Base-by-base conservation (phyloP, 2,329 filamentous ascomycete genomes). In the Aspergillus luchuensis region DNA sequence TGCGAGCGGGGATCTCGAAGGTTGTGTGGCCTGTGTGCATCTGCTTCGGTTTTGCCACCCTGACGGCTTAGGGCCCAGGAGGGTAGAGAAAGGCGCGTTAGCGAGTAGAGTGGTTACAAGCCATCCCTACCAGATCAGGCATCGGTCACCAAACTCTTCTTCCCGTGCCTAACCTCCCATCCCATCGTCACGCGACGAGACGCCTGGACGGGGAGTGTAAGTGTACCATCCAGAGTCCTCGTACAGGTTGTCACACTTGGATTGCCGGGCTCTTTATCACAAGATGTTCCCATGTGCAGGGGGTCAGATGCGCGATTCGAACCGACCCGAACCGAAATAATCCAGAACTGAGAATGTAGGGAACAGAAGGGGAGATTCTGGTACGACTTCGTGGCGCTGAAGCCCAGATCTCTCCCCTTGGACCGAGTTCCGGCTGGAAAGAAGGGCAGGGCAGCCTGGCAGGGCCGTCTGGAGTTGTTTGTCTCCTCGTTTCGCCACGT, bases 401-500 rank as follows among this genome's bases (percentile, higher is more conserved):
- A 47, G 25, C 17, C 47, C 15, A 17, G 25, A 50, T 19, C 47
- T 50, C 47, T 50, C 47, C 25, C 25, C 28, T 11, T 50, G 15
- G 8, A 33, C 19, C 23, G 25, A 25, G 52, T 52, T 28, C 19
- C 17, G 58, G 53, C 51, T 23, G 49, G 39, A 25, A 30, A 41
- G 57, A 19, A 57, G 49, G 56, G 39, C 41, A 47, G 52, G 28
- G 39, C 36, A 47, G 52, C 19, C 25, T 19, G 23, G 49, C 56
- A 59, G 52, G 56, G 17, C 39, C 28, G 51, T 57, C 47, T 45
- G 43, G 41, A 28, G 51, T 47, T 36, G 41, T 57, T 56, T 61
- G 28, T 47, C 23, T 41, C 52, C 61, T 66, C 56, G 38, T 66
- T 58, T 41, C 48, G 65, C 65, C 66, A 67, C 65, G 66, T 68